Conservation (phyloP, 2,329 filamentous ascomycete genomes). For the Aureobasidium sp. region DNA sequence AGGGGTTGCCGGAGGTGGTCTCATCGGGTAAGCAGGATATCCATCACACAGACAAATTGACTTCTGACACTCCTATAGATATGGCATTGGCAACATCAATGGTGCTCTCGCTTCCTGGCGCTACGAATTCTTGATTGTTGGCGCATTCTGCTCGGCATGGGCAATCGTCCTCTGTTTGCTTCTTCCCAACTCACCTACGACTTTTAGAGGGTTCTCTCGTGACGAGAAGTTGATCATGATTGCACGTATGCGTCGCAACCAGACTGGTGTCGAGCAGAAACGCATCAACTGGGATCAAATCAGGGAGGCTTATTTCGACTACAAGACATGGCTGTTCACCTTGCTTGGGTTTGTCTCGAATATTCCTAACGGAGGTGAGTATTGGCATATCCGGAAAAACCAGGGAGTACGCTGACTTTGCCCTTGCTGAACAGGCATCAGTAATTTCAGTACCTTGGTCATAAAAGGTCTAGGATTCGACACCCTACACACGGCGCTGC, state of each 20-base stretch:
- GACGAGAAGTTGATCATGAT: slow-evolving; percentile 51
- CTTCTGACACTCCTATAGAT: slow-evolving; percentile 24
- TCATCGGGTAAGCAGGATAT: slow-evolving; percentile 34
- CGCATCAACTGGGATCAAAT: slow-evolving; percentile 50
- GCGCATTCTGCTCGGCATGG: slow-evolving; percentile 51
- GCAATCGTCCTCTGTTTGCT: slow-evolving; percentile 52
- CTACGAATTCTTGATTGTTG: slow-evolving; percentile 61
- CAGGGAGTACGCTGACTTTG: too few species aligned
- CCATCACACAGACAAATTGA: not conserved
- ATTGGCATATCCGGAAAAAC: too few species aligned
- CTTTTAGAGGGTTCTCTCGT: slow-evolving; percentile 44
- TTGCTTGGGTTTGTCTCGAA: slow-evolving; percentile 46
- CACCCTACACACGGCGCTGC: slow-evolving; percentile 47
- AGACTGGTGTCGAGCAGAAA: slow-evolving; percentile 51
- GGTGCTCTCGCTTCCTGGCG: slow-evolving; percentile 55
- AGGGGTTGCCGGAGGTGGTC: slow-evolving; percentile 52
- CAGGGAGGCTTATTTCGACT: slow-evolving; percentile 50
- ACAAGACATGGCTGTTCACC: slow-evolving; percentile 54
- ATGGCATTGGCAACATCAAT: slow-evolving; percentile 54
- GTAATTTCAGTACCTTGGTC: slow-evolving; percentile 53
- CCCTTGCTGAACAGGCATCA: slow-evolving; percentile 33
- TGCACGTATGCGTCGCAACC: slow-evolving; percentile 49
- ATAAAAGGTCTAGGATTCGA: slow-evolving; percentile 53
- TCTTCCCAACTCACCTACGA: slow-evolving; percentile 52
- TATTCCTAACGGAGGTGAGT: slow-evolving; percentile 44